phyloP scores from a whole-genome alignment of 441 rosid genomes.

The Flueggea neowawraea region DNA sequence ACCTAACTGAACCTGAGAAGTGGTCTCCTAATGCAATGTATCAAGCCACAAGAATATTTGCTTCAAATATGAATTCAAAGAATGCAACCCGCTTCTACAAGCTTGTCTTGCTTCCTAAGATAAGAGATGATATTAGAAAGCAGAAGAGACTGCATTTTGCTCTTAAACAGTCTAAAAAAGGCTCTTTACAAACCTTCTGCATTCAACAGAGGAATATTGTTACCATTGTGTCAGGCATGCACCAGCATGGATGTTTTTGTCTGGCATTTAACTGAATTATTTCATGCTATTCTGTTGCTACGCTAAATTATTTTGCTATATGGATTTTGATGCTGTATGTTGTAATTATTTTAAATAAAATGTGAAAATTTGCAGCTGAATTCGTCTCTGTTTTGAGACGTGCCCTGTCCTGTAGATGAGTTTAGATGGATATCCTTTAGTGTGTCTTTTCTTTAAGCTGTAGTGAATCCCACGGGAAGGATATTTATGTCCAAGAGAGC shows the following conservation, averaged over 20 bases:
- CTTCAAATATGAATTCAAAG: constrained; percentile 66
- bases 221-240: constrained; percentile 81
- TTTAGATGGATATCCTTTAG: no score
- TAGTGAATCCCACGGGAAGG: no score
- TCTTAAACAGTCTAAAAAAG: constrained; percentile 75
- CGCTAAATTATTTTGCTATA: no score
- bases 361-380: no score
- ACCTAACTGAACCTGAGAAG: constrained; percentile 86
- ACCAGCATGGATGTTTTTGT: not conserved
- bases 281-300: no score
- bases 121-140: constrained; percentile 84
- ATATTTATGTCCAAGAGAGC: no score
- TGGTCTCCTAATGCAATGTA: constrained; percentile 93
- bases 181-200: constrained; percentile 85
- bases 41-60: constrained; percentile 85
- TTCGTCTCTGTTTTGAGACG: no score
- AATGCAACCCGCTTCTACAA: constrained; percentile 72
- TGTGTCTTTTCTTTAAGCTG: no score
- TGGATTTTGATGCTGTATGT: no score
- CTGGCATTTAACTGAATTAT: no score
- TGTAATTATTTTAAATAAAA: no score
- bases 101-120: constrained; percentile 82
- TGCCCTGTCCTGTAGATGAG: no score
- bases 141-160: constrained; percentile 80
- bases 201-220: constrained; percentile 84